phyloP scores from a whole-genome alignment of 805 yeast genomes.

The Wickerhamomyces sydowiorum region DNA sequence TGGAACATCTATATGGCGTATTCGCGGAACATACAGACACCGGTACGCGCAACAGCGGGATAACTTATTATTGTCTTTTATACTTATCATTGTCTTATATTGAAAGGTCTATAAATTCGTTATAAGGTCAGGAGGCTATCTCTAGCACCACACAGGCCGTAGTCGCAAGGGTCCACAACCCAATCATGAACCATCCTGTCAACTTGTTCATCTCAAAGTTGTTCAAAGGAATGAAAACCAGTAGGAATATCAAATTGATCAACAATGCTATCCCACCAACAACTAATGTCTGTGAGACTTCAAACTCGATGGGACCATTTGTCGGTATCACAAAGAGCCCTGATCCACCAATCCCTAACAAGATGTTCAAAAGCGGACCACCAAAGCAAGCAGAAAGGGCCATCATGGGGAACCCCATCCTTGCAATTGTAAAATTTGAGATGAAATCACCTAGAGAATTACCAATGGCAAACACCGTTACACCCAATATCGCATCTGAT shows the following conservation, averaged over 20 bases:
- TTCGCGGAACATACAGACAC: too few relatives aligned
- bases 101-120: too few relatives aligned
- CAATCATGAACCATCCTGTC: constrained; percentile 30
- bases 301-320: constrained; percentile 25
- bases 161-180: constrained; percentile 20
- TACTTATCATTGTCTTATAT: too few relatives aligned
- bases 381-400: constrained; percentile 95
- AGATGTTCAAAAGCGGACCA: constrained; percentile 75
- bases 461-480: constrained; percentile 90
- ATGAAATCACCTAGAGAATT: constrained; percentile 89
- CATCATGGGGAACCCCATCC: constrained; percentile 84
- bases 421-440: constrained; percentile 76
- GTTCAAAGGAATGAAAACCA: constrained; percentile 37
- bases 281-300: constrained; percentile 31
- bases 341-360: constrained; percentile 76
- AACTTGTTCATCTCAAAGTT: constrained; percentile 38
- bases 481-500: constrained; percentile 78
- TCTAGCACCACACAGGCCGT: constrained; percentile 18
- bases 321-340: constrained; percentile 41
- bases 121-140: background rate
- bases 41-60: too few relatives aligned
- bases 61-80: too few relatives aligned
- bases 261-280: constrained; percentile 35
- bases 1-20: too few relatives aligned
- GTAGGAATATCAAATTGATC: constrained; percentile 31